phyloP scores from a whole-genome alignment of 208 protist species.

The Trypanosoma platydactyli region DNA sequence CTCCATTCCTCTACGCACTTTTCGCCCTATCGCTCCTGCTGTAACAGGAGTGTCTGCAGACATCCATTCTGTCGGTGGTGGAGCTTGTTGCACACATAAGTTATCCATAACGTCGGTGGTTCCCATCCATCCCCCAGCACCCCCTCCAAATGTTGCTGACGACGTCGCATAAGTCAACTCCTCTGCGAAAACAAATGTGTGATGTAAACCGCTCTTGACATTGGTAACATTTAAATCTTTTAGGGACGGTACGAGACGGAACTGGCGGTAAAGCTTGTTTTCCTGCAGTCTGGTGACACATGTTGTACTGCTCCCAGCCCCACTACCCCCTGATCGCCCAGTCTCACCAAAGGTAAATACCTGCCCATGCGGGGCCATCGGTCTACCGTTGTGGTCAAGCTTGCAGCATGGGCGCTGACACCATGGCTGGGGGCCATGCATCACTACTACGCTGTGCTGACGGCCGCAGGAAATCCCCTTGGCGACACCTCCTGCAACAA shows the following conservation, averaged over 20 bases:
- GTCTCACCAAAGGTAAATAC: conserved; percentile 78
- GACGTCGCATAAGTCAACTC: conserved; percentile 27
- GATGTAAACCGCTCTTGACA: conserved; percentile 79
- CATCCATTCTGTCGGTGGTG: conserved; percentile 2
- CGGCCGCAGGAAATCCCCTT: conserved; percentile 78
- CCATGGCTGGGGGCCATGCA: conserved; percentile 76
- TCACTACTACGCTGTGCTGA: conserved; percentile 83
- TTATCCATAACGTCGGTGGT: not conserved
- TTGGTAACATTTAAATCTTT: conserved; percentile 52
- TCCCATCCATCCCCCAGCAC: not conserved
- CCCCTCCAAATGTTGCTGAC: not conserved
- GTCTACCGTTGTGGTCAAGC: conserved; percentile 35
- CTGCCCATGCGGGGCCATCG: conserved; percentile 48
- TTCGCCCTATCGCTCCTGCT: not conserved
- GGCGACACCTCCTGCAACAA: conserved; percentile 70
- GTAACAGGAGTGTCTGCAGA: not conserved
- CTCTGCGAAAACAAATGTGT: conserved; percentile 81
- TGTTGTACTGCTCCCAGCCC: not conserved
- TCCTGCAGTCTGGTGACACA: conserved; percentile 8
- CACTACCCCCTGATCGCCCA: conserved; percentile 10
- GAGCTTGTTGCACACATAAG: not conserved
- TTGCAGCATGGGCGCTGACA: conserved; percentile 63
- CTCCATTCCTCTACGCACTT: conserved; percentile 7
- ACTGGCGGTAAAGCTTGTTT: conserved; percentile 13
- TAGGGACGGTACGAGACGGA: conserved; percentile 45